Percentiles rank a stretch among this genome's conserved stretches.
Conservation (phyloP, 768 basidiomycete genomes). For the Boletus rubescentipes region DNA sequence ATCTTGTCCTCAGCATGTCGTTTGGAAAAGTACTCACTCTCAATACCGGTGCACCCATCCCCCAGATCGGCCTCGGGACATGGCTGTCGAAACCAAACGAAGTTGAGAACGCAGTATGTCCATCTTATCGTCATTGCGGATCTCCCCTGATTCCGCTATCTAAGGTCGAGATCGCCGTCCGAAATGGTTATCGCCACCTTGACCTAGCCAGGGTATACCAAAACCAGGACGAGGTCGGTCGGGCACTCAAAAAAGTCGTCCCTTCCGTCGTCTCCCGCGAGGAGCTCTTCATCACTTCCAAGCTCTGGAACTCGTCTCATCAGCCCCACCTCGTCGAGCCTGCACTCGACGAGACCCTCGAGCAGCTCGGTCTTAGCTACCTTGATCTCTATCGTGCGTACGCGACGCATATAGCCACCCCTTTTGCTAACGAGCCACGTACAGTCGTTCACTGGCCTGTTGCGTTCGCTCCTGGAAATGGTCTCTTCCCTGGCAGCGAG, state of each 20-base stretch:
- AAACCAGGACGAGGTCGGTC: conserved; percentile 78
- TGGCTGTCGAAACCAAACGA: conserved; percentile 69
- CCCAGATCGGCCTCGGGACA: conserved; percentile 81
- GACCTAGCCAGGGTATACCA: conserved; percentile 79
- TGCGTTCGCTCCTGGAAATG: conserved; percentile 58
- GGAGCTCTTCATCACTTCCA: conserved; percentile 78
- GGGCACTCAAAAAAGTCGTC: conserved; percentile 73
- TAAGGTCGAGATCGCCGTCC: conserved; percentile 74
- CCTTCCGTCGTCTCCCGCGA: conserved; percentile 76
- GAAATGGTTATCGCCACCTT: conserved; percentile 79
- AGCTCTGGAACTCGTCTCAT: conserved; percentile 81
- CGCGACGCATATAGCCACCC: conserved; percentile 1
- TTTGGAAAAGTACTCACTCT: conserved; percentile 39
- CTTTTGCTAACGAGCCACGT: background rate
- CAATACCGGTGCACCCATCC: conserved; percentile 53
- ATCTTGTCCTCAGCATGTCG: conserved; percentile 37
- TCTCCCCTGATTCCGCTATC: background rate
- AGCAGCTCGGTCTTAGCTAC: conserved; percentile 70
- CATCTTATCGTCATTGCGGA: background rate
- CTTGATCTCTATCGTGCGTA: conserved; percentile 76
- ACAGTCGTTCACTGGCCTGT: conserved; percentile 81
- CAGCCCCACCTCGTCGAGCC: conserved; percentile 65
- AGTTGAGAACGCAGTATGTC: conserved; percentile 66
- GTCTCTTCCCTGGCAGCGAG: conserved; percentile 50
- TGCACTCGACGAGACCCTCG: conserved; percentile 78